phyloP scores from a whole-genome alignment of 768 basidiomycete genomes.

The Russula foetens region DNA sequence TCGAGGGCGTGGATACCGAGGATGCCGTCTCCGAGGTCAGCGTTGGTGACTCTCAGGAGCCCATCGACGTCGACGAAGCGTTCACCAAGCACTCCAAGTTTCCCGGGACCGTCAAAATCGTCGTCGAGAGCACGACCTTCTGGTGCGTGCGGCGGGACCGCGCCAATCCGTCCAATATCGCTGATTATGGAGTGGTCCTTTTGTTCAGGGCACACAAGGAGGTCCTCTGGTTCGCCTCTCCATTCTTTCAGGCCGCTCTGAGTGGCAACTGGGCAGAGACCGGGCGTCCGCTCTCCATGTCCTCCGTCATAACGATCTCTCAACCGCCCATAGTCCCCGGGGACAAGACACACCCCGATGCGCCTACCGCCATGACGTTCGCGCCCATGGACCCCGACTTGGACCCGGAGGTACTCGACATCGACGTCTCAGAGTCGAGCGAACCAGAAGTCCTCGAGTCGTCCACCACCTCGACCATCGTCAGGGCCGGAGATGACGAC shows the following conservation, averaged over 20 bases:
- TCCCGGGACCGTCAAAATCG: conserved; percentile 85
- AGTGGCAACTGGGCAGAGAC: conserved; percentile 93
- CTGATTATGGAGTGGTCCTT: background rate
- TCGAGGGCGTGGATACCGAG: conserved; percentile 64
- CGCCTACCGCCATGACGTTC: conserved; percentile 50
- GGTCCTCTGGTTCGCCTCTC: conserved; percentile 85
- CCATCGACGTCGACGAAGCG: conserved; percentile 74
- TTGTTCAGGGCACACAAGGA: conserved; percentile 78
- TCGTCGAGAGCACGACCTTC: conserved; percentile 84
- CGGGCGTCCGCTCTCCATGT: conserved; percentile 68
- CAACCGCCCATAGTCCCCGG: conserved; percentile 59
- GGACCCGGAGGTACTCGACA: conserved; percentile 37
- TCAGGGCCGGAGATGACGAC: background rate
- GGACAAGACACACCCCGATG: conserved; percentile 33
- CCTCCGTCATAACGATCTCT: conserved; percentile 78
- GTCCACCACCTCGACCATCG: conserved; percentile 2
- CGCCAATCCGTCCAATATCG: background rate
- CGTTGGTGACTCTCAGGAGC: conserved; percentile 51
- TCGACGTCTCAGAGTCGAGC: conserved; percentile 28
- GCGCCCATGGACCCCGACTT: conserved; percentile 46
- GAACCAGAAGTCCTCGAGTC: conserved; percentile 23
- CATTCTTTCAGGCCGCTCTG: conserved; percentile 87
- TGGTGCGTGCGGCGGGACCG: conserved; percentile 47
- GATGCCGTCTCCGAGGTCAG: conserved; percentile 63
- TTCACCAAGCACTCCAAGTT: conserved; percentile 61